These are phyloP conservation scores for Pseudogymnoascus sp. DNA, from an alignment of 2,329 filamentous ascomycete genomes.

Conservation along the genomic window DNA sequence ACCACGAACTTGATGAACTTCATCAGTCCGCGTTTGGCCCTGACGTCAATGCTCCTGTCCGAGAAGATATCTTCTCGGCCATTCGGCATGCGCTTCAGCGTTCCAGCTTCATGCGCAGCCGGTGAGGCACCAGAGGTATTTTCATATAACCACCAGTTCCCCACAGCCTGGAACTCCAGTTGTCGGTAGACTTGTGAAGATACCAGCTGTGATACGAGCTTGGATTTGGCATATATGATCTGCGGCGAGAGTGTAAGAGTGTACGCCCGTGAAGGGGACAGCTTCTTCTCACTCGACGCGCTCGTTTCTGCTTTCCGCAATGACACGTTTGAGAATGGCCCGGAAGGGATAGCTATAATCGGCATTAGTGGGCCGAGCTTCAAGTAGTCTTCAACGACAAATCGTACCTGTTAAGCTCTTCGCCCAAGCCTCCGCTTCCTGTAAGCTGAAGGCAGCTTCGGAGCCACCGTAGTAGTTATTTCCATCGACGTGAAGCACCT, in stretches of 20 bases:
- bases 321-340: slow-evolving; percentile 24
- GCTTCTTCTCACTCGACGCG: slow-evolving; percentile 32
- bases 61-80: slow-evolving; percentile 88
- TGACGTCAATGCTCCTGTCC: slow-evolving; percentile 64
- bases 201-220: slow-evolving; percentile 71
- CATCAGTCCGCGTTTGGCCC: slow-evolving; percentile 80
- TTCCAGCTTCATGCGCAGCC: slow-evolving; percentile 20
- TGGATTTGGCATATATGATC: slow-evolving; percentile 75
- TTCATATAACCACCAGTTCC: slow-evolving; percentile 76
- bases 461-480: slow-evolving; percentile 82
- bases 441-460: slow-evolving; percentile 77
- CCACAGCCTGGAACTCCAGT: slow-evolving; percentile 87
- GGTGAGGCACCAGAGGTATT: slow-evolving; percentile 8
- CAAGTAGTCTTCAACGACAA: background rate
- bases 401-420: slow-evolving; percentile 33
- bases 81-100: slow-evolving; percentile 68
- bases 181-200: slow-evolving; percentile 82
- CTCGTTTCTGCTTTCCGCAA: slow-evolving; percentile 21
- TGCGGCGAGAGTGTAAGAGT: slow-evolving; percentile 78
- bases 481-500: slow-evolving; percentile 79
- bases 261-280: slow-evolving; percentile 65
- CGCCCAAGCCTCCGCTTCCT: slow-evolving; percentile 73
- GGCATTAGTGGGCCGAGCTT: background rate
- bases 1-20: slow-evolving; percentile 87
- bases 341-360: slow-evolving; percentile 13